These are phyloP conservation scores for Tricholomella constricta DNA, from an alignment of 768 basidiomycete genomes.

Conservation along the genomic window DNA sequence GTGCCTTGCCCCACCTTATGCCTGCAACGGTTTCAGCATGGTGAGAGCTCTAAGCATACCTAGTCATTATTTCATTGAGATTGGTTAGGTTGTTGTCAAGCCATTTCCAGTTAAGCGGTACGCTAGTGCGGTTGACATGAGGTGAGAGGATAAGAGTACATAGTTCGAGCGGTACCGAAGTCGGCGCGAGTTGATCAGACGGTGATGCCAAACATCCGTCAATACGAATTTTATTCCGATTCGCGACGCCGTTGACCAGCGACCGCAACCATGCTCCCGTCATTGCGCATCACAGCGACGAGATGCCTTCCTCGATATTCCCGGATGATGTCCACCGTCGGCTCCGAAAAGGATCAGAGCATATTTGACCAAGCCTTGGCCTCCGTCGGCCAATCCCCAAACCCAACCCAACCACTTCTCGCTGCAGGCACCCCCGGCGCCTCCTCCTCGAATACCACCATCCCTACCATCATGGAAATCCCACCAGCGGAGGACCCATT, in stretches of 20 bases:
- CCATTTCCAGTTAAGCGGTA: no score
- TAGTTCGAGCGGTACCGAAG: no score
- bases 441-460: slow-evolving; percentile 1
- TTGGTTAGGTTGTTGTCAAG: no score
- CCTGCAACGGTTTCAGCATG: no score
- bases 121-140: no score
- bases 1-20: no score
- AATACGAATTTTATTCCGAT: neutral
- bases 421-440: slow-evolving; percentile 6
- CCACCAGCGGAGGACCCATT: slow-evolving; percentile 79
- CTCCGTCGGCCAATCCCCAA: slow-evolving; percentile 13
- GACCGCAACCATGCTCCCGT: slow-evolving; percentile 9
- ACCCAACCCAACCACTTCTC: neutral
- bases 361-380: slow-evolving; percentile 19
- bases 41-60: no score
- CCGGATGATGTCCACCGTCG: slow-evolving; percentile 14
- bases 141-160: no score
- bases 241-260: neutral
- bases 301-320: slow-evolving; percentile 19
- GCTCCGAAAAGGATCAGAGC: slow-evolving; percentile 16
- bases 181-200: no score
- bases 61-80: no score
- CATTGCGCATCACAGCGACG: slow-evolving; percentile 16
- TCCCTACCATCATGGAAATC: slow-evolving; percentile 45
- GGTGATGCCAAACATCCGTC: slow-evolving; percentile 1